Evolutionary conservation across 1,284 basidiomycete species (phyloP), one percentile per base, ranked within the genome.

Genomic region (Rhodotorula sp.): DNA sequence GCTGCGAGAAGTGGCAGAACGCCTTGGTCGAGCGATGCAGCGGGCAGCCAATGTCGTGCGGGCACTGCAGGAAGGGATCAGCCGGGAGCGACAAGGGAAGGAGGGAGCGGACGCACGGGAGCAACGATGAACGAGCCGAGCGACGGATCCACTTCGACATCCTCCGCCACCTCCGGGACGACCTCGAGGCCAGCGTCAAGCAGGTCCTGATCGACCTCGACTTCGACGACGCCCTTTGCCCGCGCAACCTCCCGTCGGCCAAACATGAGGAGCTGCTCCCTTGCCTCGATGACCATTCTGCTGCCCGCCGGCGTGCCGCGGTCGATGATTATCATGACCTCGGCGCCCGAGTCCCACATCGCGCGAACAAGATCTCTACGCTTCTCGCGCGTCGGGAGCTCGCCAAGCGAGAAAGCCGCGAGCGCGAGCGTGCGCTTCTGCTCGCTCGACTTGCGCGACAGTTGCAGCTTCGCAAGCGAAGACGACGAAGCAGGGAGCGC

Each of bases 331-430:
- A 97, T 85, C 62, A 94, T 88, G 25, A 88, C 86, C 77, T 90
- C 87, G 46, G 93, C 93, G 44, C 91, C 91, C 75, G 91, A 92
- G 61, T 91, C 86, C 94, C 94, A 97, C 86, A 96, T 90, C 77
- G 91, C 87, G 77, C 89, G 88, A 13, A 95, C 85, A 56, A 92
- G 81, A 8, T 85, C 83, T 81, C 88, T 89, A 61, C 90, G 87
- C 10, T 88, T 86, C 15, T 87, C 77, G 55, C 87, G 82, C 19
- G 85, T 89, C 4, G 88, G 84, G 25, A 94, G 83, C 13, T 90
- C 87, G 25, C 91, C 89, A 1, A 99, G 84, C 78, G 89, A 85
- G 82, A 96, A 98, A 0, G 95, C 91, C 32, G 91, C 92, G 46
- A 99, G 80, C 0, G 90, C 92, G 50, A 97, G 80, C 12, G 88